Evolutionary conservation across 768 basidiomycete genomes (phyloP).

Genomic region (Lyophyllum atratum): DNA sequence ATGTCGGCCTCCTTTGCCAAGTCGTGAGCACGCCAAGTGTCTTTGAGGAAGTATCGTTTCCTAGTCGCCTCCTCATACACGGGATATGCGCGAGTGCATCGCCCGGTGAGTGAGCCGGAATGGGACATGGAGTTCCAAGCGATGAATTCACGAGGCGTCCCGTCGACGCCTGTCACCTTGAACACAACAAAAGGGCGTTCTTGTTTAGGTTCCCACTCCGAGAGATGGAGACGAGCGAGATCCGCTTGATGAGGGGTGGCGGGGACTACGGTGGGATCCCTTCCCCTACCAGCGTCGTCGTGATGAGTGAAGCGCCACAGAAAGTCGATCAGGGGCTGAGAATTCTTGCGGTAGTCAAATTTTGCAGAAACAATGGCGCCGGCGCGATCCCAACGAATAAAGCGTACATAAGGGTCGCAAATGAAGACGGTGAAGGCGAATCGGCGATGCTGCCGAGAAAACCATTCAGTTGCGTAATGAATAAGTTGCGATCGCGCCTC

Average conservation of each 20-base stretch:
- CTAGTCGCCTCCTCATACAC: constrained; percentile 14
- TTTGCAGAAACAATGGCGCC: constrained; percentile 30
- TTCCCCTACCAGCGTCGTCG: constrained; percentile 20
- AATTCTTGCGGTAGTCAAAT: constrained; percentile 25
- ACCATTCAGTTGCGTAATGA: constrained; percentile 21
- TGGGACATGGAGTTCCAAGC: constrained; percentile 16
- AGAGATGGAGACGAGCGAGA: neutral
- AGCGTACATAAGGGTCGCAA: constrained; percentile 22
- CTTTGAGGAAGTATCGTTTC: constrained; percentile 25
- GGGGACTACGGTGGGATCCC: constrained; percentile 25
- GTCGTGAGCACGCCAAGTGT: constrained; percentile 23
- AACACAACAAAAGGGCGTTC: constrained; percentile 8
- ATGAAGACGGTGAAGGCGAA: constrained; percentile 30
- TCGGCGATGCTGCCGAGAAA: constrained; percentile 27
- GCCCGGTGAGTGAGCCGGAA: constrained; percentile 12
- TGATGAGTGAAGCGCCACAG: constrained; percentile 28
- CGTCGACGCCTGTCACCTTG: constrained; percentile 4
- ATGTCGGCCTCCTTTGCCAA: constrained; percentile 19
- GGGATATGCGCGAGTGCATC: constrained; percentile 20
- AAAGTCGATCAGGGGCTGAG: constrained; percentile 26
- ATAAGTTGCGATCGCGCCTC: constrained; percentile 24
- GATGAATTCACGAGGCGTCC: constrained; percentile 3
- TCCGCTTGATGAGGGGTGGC: constrained; percentile 8
- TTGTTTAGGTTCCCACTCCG: constrained; percentile 1
- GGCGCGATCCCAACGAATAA: constrained; percentile 35